Base-by-base conservation (phyloP, 2,329 filamentous ascomycete genomes). In the Leptographium flavum region DNA sequence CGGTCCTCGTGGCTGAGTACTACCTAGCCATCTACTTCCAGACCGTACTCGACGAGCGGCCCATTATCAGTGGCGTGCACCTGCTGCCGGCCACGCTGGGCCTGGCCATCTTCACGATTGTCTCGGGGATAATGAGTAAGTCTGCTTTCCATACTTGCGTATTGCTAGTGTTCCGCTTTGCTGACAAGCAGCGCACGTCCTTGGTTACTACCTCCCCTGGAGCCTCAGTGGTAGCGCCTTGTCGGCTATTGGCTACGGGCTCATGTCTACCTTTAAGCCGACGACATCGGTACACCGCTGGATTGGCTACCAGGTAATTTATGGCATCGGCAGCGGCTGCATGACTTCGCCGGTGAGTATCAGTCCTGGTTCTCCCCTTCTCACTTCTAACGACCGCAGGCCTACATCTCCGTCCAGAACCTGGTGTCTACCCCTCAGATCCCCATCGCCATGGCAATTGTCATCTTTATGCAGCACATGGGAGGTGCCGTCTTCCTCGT, bases 21-120 rank as follows among this genome's bases (percentile, higher is more conserved):
- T 59, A 59, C 44, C 52, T 64, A 0, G 58, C 63, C 0, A 56
- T 57, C 37, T 57, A 51, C 55, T 55, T 60, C 54, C 51, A 60
- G 51, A 45, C 55, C 50, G 41, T 36, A 3, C 31, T 10, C 21
- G 41, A 19, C 14, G n/a, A 25, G 3, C 33, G 38, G 11, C 42
- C 48, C 31, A 27, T 51, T 10, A 51, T 51, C 46, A 57, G 55
- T 14, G 59, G 58, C 25, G 53, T 61, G 13, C 50, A 55, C 43
- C 51, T 55, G 33, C 52, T 63, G 15, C 51, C 57, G 4, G 45
- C 47, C 1, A 56, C 54, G 13, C n/a, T 57, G 3, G 45, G 50
- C 2, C 47, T 53, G 39, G 32, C 54, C 3, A 7, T 54, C 15
- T 49, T 52, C 15, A 46, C 53, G 19, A 42, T 56, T 11, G 43